Evolutionary conservation across 75 land plant species (phyloP).

Genomic region (Pinus albicaulis): DNA sequence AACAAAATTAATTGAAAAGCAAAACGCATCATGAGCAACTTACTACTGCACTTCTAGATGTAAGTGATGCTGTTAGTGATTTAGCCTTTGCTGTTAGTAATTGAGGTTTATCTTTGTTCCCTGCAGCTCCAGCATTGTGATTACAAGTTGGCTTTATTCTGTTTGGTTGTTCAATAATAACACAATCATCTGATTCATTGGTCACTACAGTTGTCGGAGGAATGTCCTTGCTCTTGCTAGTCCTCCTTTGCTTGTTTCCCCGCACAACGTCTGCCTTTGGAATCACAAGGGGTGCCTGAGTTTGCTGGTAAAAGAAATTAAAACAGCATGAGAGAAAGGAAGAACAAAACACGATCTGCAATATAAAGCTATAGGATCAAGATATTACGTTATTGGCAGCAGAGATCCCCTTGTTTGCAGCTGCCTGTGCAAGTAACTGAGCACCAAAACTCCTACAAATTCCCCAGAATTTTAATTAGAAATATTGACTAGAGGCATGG

Average conservation of each 20-base stretch:
- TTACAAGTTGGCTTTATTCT: not conserved
- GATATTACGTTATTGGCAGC: not conserved
- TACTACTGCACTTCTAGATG: conserved; percentile 37
- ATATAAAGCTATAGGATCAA: not conserved
- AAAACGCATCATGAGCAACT: not conserved
- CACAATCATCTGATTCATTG: conserved; percentile 3
- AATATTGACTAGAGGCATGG: not conserved
- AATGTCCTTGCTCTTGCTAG: conserved; percentile 1
- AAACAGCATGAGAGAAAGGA: not conserved
- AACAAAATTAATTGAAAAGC: not conserved
- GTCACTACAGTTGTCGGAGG: not conserved
- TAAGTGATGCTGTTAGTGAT: conserved; percentile 25
- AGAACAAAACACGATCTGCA: not conserved
- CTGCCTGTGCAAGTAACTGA: conserved; percentile 50
- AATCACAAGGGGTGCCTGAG: not conserved
- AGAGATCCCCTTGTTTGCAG: conserved; percentile 14
- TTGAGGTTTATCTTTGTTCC: not conserved
- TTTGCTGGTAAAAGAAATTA: not conserved
- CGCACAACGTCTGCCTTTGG: too few relatives aligned
- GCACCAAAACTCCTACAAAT: conserved; percentile 55
- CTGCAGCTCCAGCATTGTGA: not conserved
- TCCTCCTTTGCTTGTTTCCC: conserved; percentile 1
- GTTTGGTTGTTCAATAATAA: conserved; percentile 4
- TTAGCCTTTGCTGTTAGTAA: not conserved
- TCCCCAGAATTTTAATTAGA: not conserved